Percentiles rank a stretch among this genome's conserved stretches.
phyloP scores from a whole-genome alignment of 1,284 basidiomycete species.

The Cryptococcus hybrid region DNA sequence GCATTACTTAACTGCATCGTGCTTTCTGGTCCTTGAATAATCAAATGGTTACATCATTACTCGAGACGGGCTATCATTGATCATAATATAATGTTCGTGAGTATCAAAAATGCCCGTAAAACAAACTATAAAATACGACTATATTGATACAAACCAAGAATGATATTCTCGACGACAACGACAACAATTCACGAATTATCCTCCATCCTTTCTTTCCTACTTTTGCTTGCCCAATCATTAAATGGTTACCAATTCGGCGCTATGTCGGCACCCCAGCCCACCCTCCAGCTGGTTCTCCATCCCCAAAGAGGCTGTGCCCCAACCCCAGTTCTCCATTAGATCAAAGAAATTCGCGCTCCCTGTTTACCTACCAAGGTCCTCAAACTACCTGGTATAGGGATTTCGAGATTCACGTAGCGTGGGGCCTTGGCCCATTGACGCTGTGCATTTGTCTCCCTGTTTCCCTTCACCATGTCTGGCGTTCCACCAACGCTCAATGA shows the following conservation, averaged over 20 bases:
- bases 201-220: too few species aligned
- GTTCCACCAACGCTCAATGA: conserved; percentile 6
- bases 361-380: conserved; percentile 18
- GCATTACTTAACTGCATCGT: too few species aligned
- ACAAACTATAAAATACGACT: too few species aligned
- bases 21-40: too few species aligned
- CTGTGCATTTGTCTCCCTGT: background rate
- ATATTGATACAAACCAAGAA: too few species aligned
- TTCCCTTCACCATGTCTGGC: background rate
- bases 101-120: too few species aligned
- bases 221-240: background rate
- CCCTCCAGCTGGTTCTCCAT: conserved; percentile 3
- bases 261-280: conserved; percentile 13
- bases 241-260: too few species aligned
- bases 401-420: conserved; percentile 11
- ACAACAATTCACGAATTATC: too few species aligned
- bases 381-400: conserved; percentile 25
- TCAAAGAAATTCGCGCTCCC: conserved; percentile 35
- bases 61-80: too few species aligned
- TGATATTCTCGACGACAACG: too few species aligned
- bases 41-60: too few species aligned
- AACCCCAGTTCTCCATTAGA: conserved; percentile 22
- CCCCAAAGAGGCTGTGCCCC: conserved; percentile 14
- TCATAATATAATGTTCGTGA: too few species aligned
- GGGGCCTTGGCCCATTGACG: background rate